These are phyloP conservation scores for Mantamonas sphyraenae DNA, from an alignment of 78 protist species.

Conservation along the genomic window DNA sequence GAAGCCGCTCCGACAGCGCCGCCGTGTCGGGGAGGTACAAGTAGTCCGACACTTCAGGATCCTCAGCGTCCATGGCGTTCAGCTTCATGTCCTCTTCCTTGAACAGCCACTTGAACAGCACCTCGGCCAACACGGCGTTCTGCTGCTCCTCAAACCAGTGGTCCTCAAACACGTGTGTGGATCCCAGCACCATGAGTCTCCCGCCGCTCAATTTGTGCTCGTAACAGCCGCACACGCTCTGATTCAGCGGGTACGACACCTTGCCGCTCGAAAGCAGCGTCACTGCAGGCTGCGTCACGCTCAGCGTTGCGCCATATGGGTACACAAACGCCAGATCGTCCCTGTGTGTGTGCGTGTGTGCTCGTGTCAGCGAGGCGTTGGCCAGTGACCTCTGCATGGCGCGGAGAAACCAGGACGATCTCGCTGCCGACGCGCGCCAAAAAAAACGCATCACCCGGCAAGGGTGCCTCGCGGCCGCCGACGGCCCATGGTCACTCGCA, in stretches of 20 bases:
- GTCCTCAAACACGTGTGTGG: constrained; percentile 36
- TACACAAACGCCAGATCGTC: constrained; percentile 37
- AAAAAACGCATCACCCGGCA: background rate
- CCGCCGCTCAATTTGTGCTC: constrained; percentile 6
- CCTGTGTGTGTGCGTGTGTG: background rate
- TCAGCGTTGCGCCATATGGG: constrained; percentile 65
- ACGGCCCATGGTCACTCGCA: no score
- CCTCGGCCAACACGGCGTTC: constrained; percentile 29
- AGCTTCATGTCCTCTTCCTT: background rate
- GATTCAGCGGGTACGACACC: constrained; percentile 54
- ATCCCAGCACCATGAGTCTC: constrained; percentile 43
- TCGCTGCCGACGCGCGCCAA: background rate
- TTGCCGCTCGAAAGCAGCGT: constrained; percentile 61
- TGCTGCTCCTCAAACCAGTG: constrained; percentile 57
- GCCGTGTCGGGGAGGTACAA: constrained; percentile 47
- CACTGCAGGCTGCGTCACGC: constrained; percentile 71
- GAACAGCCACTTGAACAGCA: constrained; percentile 28
- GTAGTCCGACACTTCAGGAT: constrained; percentile 46
- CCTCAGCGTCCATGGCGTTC: constrained; percentile 36
- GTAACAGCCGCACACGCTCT: constrained; percentile 45
- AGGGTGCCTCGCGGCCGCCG: background rate
- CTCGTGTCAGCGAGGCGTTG: constrained; percentile 13
- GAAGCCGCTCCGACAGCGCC: constrained; percentile 37
- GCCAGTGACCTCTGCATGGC: background rate
- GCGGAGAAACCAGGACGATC: background rate